Evolutionary conservation across 2,329 filamentous ascomycete genomes (phyloP), one percentile per base, ranked within the genome.

Genomic region (Aspergillus fumigatiaffinis): DNA sequence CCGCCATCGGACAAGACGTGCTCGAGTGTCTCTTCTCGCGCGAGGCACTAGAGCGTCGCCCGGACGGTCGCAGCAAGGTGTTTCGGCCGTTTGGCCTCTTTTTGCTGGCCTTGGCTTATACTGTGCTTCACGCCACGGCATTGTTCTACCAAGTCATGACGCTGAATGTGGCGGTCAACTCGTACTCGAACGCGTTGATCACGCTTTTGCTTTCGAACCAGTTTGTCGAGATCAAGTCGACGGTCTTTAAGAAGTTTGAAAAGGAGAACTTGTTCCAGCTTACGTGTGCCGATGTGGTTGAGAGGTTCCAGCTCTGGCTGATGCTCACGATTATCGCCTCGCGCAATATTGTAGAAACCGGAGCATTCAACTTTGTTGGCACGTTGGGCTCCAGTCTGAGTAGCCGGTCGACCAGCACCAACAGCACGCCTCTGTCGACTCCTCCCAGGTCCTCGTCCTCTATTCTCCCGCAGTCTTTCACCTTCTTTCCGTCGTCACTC

Each of bases 71-170:
- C 46, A 97, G 92, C 70, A 97, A 97, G 75, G 80, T 99, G 28
- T 79, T 96, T 32, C 82, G 94, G 3, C 94, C 94, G 0, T 84
- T 97, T 53, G 92, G 90, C 75, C 92, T 99, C 83, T 99, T 99
- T 67, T 64, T 92, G 5, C 83, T 97, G 20, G 89, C 93, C 0
- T 80, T 99, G 25, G 81, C 84, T 0, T 99, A 99, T 77, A 97
- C 93, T 56, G 88, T 95, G 48, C 79, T 90, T 3, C 94, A 99
- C 73, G 88, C 93, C 0, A 87, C 92, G 0, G 87, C 91, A 0
- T 80, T 99, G 0, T 97, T 99, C 75, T 97, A 96, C 73, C 94
- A 99, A 70, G 93, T 97, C 64, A 96, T 99, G 66, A 96, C 94
- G 0, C 83, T 99, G 54, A 99, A 99, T 62, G 95, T 99, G 3